phyloP scores from a whole-genome alignment of 2,329 filamentous ascomycete species.

The Alternaria ethzedia region DNA sequence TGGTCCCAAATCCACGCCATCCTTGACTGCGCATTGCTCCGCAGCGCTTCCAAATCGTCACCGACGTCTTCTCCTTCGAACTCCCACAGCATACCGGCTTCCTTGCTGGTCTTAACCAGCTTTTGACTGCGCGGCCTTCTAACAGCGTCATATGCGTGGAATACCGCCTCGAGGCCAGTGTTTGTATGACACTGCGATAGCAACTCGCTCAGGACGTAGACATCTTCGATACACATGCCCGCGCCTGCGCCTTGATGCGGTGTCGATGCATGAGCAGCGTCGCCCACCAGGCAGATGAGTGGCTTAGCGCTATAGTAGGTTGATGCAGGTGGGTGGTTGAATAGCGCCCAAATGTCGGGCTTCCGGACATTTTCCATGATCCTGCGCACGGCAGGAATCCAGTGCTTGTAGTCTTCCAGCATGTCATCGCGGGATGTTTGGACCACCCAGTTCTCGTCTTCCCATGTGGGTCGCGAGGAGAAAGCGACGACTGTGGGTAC shows the following conservation, averaged over 20 bases:
- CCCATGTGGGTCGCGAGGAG: constrained; percentile 28
- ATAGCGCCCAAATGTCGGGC: constrained; percentile 56
- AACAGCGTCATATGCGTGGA: constrained; percentile 48
- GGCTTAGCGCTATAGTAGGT: constrained; percentile 47
- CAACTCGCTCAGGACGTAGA: constrained; percentile 52
- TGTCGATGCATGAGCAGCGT: constrained; percentile 33
- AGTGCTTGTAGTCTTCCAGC: constrained; percentile 34
- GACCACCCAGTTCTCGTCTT: constrained; percentile 33
- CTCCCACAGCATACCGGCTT: constrained; percentile 51
- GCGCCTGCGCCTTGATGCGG: constrained; percentile 52
- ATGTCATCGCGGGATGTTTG: constrained; percentile 34
- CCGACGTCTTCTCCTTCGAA: constrained; percentile 38
- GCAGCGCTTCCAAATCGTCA: constrained; percentile 45
- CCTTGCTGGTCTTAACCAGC: constrained; percentile 49
- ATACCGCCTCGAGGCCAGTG: constrained; percentile 38
- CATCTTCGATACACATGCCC: constrained; percentile 63
- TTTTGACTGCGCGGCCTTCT: constrained; percentile 49
- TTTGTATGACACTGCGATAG: constrained; percentile 31
- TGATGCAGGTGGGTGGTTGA: constrained; percentile 54
- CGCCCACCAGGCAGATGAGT: constrained; percentile 57
- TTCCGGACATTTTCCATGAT: constrained; percentile 51
- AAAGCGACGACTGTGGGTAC: constrained; percentile 33
- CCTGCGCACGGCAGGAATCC: constrained; percentile 22
- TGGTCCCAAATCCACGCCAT: constrained; percentile 53
- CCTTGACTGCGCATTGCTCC: constrained; percentile 34